Percentiles rank a stretch among this genome's conserved stretches.
phyloP scores from a whole-genome alignment of 345 rosid genomes.

The Heritiera fomes region DNA sequence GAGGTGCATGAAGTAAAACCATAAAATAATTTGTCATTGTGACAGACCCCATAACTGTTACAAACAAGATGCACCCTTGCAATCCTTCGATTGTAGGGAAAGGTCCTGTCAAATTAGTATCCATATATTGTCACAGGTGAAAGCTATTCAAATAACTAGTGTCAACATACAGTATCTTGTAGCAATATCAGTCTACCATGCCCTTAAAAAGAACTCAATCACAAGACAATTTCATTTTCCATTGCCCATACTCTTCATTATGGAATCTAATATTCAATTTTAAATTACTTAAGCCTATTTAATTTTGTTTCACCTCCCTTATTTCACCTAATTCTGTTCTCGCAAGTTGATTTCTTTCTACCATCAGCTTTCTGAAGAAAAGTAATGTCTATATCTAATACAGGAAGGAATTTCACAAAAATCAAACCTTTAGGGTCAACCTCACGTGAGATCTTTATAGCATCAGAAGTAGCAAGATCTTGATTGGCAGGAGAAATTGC shows the following conservation, averaged over 20 bases:
- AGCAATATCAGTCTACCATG: background rate
- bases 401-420: conserved; percentile 11
- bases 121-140: background rate
- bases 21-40: background rate
- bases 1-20: background rate
- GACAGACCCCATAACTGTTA: background rate
- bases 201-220: background rate
- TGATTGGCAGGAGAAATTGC: conserved; percentile 99
- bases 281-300: conserved; percentile 2
- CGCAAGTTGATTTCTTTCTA: conserved; percentile 12
- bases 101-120: background rate
- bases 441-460: conserved; percentile 95
- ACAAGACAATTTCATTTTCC: background rate
- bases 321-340: background rate
- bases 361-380: background rate
- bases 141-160: background rate
- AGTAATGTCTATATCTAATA: background rate
- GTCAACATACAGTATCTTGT: background rate
- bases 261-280: background rate
- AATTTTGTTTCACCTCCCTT: background rate
- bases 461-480: conserved; percentile 98
- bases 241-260: background rate
- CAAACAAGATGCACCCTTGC: background rate
- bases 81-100: background rate
- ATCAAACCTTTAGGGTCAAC: conserved; percentile 87